These are phyloP conservation scores for Hygrophoropsis aurantiaca DNA, from an alignment of 768 basidiomycete species.

Conservation along the genomic window DNA sequence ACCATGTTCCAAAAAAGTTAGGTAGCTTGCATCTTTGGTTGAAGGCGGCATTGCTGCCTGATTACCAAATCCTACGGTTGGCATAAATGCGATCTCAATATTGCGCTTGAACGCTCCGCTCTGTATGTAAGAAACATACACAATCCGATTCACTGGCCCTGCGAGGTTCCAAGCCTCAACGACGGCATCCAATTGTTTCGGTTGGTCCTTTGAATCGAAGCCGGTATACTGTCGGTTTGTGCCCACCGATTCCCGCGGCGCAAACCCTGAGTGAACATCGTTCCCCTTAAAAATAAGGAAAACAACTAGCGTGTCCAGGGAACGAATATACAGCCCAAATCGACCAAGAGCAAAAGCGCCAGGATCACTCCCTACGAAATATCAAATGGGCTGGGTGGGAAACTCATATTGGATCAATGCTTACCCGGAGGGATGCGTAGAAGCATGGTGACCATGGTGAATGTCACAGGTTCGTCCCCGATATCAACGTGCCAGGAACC, in stretches of 20 bases:
- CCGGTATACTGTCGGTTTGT: not conserved
- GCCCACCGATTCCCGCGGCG: constrained; percentile 3
- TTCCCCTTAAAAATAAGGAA: constrained; percentile 11
- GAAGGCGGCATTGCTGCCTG: too few relatives aligned
- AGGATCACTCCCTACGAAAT: constrained; percentile 4
- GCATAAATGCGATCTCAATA: too few relatives aligned
- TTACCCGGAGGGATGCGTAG: constrained; percentile 9
- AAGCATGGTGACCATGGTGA: constrained; percentile 4
- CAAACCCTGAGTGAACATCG: constrained; percentile 9
- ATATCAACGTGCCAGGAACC: constrained; percentile 9
- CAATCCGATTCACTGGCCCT: too few relatives aligned
- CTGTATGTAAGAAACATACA: too few relatives aligned
- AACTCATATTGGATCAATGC: not conserved
- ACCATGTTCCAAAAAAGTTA: too few relatives aligned
- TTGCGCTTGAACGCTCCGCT: too few relatives aligned
- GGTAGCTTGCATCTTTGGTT: too few relatives aligned
- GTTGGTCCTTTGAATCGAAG: too few relatives aligned
- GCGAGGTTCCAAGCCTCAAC: too few relatives aligned
- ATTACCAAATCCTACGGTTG: too few relatives aligned
- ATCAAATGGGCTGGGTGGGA: not conserved
- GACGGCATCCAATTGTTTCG: too few relatives aligned
- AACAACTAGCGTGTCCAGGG: not conserved
- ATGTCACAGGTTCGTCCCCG: constrained; percentile 1
- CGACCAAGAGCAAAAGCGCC: constrained; percentile 7
- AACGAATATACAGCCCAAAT: constrained; percentile 4